Evolutionary conservation across 495 filamentous ascomycete species (phyloP).

Genomic region (Aspergillus avenaceus): DNA sequence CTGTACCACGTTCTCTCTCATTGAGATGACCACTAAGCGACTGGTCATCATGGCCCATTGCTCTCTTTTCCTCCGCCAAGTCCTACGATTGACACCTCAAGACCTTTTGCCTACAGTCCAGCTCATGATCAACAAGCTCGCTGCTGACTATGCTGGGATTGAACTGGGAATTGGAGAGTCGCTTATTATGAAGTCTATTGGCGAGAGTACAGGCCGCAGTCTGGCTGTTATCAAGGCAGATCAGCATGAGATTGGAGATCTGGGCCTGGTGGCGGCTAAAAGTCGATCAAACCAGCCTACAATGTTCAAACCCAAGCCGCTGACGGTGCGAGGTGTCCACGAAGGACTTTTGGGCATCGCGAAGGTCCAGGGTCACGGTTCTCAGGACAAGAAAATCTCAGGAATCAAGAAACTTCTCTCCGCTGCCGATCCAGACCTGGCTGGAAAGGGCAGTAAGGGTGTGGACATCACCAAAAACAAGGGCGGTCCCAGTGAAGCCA

Average conservation of each 20-base stretch:
- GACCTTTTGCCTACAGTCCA: conserved; percentile 85
- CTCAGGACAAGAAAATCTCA: conserved; percentile 86
- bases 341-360: conserved; percentile 87
- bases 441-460: conserved; percentile 62
- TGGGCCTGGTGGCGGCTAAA: conserved; percentile 92
- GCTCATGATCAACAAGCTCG: conserved; percentile 97
- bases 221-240: conserved; percentile 84
- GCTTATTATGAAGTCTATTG: conserved; percentile 96
- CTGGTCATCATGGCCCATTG: conserved; percentile 83
- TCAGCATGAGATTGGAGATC: conserved; percentile 91
- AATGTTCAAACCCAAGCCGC: conserved; percentile 93
- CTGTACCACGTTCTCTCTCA: conserved; percentile 87
- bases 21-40: conserved; percentile 90
- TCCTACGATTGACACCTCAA: conserved; percentile 81
- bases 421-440: conserved; percentile 67
- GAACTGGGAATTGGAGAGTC: conserved; percentile 97
- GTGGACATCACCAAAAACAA: conserved; percentile 90
- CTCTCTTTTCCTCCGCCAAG: conserved; percentile 86
- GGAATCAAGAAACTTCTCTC: conserved; percentile 93
- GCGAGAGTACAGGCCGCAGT: conserved; percentile 86
- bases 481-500: conserved; percentile 90
- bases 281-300: conserved; percentile 90
- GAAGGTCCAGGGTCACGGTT: conserved; percentile 77
- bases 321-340: conserved; percentile 83
- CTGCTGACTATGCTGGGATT: conserved; percentile 92